Base-by-base conservation (phyloP, 305 asterid genomes). In the Solanum aculeatissimum region DNA sequence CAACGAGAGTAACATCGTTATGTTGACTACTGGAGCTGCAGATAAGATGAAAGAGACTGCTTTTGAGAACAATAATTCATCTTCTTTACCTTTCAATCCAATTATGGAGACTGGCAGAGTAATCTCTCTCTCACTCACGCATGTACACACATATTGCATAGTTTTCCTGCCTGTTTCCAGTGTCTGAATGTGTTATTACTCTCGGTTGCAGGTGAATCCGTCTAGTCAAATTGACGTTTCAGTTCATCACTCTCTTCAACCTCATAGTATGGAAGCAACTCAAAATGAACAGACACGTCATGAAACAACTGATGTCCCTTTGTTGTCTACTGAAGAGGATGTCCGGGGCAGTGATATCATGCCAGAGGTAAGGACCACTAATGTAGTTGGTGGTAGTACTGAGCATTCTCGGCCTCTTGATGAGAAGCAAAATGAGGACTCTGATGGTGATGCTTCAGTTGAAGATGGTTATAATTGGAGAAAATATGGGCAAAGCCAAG, bases 11-110 rank as follows among this genome's bases (percentile, higher is more conserved):
- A 88, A 54, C 57, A 91, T 35, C 86, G 32, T 45, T 85, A 70
- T 6, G 53, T 70, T 40, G 51, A 77, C 58, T 84, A 60, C 74
- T 9, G 91, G 80, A 74, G 85, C 75, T 87, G 84, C 89, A 72
- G 90, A 89, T 84, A 89, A 88, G 87, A 91, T 87, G 84, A 90
- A 90, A 86, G 96, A 90, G 65, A 91, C 86, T 53, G 83, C 80
- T 83, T 89, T 83, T 40, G 96, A 87, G 85, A 91, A 86, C 68
- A 74, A 75, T 77, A 83, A 83, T 82, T 83, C 91, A 60, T 84
- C 93, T 2, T 91, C 97, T 40, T 93, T 93, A 66, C 91, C 97
- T 68, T 93, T 90, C 91, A 91, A 86, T 88, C 94, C 94, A 62
- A 81, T 85, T 79, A 62, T 89, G 1, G 91, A 89, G 83, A 86